Conservation (phyloP, 106 monocot genomes). For the Dioscorea dumetorum region DNA sequence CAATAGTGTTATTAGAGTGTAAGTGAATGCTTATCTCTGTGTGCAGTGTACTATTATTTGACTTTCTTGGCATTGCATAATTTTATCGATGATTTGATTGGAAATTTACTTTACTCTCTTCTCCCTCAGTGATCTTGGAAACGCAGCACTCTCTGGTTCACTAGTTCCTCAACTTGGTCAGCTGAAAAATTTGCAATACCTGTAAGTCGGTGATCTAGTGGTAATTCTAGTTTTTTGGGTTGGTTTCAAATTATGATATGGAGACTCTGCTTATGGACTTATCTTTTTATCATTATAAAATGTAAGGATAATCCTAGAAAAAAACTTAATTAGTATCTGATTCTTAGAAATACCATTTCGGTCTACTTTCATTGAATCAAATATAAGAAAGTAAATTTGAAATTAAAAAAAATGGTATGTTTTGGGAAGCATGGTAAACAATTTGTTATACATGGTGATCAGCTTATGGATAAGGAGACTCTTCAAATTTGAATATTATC, state of each 20-base stretch:
- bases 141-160: conserved; percentile 25
- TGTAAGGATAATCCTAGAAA: not conserved
- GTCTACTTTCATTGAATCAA: not conserved
- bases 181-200: conserved; percentile 30
- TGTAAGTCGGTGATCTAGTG: conserved; percentile 13
- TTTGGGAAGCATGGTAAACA: not conserved
- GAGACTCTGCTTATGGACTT: too few species aligned
- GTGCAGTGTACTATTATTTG: too few species aligned
- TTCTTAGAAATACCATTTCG: not conserved
- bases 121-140: conserved; percentile 35
- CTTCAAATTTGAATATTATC: not conserved
- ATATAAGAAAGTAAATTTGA: not conserved
- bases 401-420: too few species aligned
- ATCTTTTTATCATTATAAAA: not conserved
- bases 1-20: conserved; percentile 69
- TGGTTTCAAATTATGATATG: too few species aligned
- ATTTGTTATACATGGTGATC: not conserved
- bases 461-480: not conserved
- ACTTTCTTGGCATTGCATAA: too few species aligned
- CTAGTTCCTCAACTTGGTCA: conserved; percentile 32
- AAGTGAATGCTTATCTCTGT: too few species aligned
- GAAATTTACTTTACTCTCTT: not conserved
- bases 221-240: too few species aligned
- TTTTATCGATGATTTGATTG: too few species aligned
- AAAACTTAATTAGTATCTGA: not conserved